Base-by-base conservation (phyloP, 768 basidiomycete genomes). In the Auricularia sp. region DNA sequence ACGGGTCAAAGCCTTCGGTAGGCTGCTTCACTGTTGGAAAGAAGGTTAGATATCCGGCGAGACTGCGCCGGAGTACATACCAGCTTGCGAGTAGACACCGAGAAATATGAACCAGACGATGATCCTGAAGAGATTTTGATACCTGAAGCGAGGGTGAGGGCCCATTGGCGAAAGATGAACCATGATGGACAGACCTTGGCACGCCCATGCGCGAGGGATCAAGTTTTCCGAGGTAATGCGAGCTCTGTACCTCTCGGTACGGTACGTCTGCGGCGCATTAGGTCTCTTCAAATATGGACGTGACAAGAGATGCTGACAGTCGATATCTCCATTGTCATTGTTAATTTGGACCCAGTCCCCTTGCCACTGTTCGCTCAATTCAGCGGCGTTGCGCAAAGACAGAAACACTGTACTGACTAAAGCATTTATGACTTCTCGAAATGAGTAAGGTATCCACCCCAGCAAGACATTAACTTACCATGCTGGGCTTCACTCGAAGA, bases 401-500 rank as follows among this genome's bases (percentile, higher is more conserved):
- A 14, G 39, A 42, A 2, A 8, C 12, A 42, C 3, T 16, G 11
- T 36, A 59, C n/a, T 18, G 3, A 54, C 53, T 2, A 98, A 78
- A 0, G 84, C 80, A 69, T 84, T 84, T 47, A 95, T 87, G 12
- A 95, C 93, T 92, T 60, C 12, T 23, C 42, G 5, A 2, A 4
- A 23, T 23, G 23, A 23, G 23, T 23, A 23, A 23, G 23, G 23
- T 23, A 23, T 23, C 23, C 23, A 23, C 23, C 23, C 23, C 23
- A 23, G 23, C 23, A 23, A 23, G 23, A 23, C 23, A 23, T 23
- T 23, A 23, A 23, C 23, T 23, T 23, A 23, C 23, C 23, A 70
- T 88, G 82, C 72, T 96, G 93, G 14, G 91, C 86, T 75, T 94
- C 93, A 60, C 73, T 85, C 0, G 91, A 94, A 10, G 92, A 92